Base-by-base conservation (phyloP, 2,329 filamentous ascomycete genomes). In the Fusarium nisikadoi region DNA sequence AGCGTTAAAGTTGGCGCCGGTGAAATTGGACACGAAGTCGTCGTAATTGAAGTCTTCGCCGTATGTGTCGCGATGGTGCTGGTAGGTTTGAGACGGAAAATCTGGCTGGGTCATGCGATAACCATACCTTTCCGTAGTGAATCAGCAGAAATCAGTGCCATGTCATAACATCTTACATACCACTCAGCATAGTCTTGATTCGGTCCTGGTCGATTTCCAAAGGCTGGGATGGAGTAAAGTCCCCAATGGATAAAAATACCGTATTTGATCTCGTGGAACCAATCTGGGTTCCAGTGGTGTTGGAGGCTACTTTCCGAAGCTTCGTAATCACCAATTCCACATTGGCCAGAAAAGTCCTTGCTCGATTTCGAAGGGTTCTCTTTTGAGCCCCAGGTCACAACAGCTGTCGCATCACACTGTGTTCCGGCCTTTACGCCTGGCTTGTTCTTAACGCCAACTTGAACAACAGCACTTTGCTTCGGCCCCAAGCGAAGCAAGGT, bases 131-230 rank as follows among this genome's bases (percentile, higher is more conserved):
- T 31, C 16, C 0, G 16, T 1, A 8, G 13, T 23, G 20, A 8
- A n/a, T 49, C 5, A 49, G 46, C 29, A 13, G 5, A 33, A 3
- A 6, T n/a, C 7, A 8, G 5, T 8, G 14, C 17, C 20, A 19
- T 27, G 17, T 0, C 12, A 7, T 27, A 14, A 25, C 9, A 10
- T 3, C 2, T 10, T 6, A 27, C 46, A 3, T 3, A 49, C 46
- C 46, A 49, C 20, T 49, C 46, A 3, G 46, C 46, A 31, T 49
- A 49, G 13, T 49, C 29, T 20, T 49, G 46, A 2, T 33, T 49
- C 1, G 46, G 46, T 0, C 46, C 46, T 6, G 46, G 46, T 2
- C n/a, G n/a, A 3, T 49, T 31, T 13, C 46, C 27, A 33, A 31
- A 49, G 2, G 29, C 46, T 3, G 46, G 46, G 14, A 49, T 14